Evolutionary conservation across 371 early-diverging fungal genomes (phyloP).

Genomic region (Cokeromyces recurvatus): DNA sequence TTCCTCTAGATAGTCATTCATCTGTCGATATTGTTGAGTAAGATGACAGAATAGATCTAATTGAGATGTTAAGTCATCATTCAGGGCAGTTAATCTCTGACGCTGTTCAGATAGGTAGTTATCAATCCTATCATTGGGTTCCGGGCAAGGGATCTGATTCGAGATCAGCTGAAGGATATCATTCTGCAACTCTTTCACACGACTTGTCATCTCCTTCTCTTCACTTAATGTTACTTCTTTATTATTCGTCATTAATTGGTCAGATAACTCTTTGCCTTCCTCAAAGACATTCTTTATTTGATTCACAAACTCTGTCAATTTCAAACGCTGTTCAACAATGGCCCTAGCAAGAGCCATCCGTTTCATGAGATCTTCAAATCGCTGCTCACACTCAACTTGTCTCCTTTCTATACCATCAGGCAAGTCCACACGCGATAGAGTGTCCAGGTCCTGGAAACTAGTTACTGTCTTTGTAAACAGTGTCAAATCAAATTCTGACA

Average conservation of each 20-base stretch:
- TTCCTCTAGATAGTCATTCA: constrained; percentile 30
- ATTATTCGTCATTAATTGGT: no score
- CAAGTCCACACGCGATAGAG: constrained; percentile 22
- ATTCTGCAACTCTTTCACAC: background rate
- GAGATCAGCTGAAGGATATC: no score
- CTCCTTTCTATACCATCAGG: constrained; percentile 35
- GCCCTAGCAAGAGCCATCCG: constrained; percentile 35
- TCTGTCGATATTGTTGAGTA: constrained; percentile 25
- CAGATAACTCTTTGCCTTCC: constrained; percentile 14
- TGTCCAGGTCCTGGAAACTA: constrained; percentile 42
- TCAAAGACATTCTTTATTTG: constrained; percentile 19
- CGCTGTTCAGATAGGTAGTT: constrained; percentile 23
- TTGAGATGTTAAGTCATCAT: constrained; percentile 29
- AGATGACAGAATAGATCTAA: constrained; percentile 27
- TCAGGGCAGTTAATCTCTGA: constrained; percentile 20
- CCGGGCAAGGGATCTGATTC: constrained; percentile 37
- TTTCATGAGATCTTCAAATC: constrained; percentile 30
- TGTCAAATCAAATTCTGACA: constrained; percentile 37
- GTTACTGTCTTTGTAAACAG: constrained; percentile 37
- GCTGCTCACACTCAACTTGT: constrained; percentile 34
- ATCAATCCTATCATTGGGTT: constrained; percentile 23
- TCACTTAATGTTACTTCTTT: no score
- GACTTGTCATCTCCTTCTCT: constrained; percentile 29
- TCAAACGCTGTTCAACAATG: constrained; percentile 43
- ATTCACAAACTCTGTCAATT: constrained; percentile 40